Percentiles rank a stretch among this genome's conserved stretches.
Evolutionary conservation across 305 asterid species (phyloP).

Genomic region (Withania somnifera): DNA sequence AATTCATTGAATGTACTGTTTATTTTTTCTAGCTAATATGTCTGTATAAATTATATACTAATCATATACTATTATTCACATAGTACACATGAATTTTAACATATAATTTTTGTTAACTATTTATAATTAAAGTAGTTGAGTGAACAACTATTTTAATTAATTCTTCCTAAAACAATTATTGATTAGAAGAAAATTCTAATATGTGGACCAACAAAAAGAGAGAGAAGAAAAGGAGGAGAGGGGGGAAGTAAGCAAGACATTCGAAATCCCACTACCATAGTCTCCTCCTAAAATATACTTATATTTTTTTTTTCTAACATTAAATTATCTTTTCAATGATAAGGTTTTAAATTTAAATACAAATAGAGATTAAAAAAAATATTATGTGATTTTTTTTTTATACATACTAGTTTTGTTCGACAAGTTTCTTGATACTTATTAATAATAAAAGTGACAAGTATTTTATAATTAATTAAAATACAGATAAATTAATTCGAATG

Average conservation of each 20-base stretch:
- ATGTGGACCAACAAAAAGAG: neutral
- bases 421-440: too few species aligned
- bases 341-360: too few species aligned
- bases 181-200: neutral
- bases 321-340: too few species aligned
- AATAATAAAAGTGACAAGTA: too few species aligned
- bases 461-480: neutral
- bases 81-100: neutral
- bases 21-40: neutral
- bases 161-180: neutral
- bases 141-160: neutral
- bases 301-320: neutral
- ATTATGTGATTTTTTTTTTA: too few species aligned
- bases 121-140: neutral
- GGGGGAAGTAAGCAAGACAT: neutral
- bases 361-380: too few species aligned
- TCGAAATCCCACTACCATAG: neutral
- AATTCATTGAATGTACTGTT: neutral
- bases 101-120: neutral
- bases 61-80: neutral
- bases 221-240: neutral
- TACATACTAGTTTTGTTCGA: too few species aligned
- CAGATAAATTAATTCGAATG: rapidly evolving
- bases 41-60: neutral
- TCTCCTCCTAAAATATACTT: neutral